A percentile compares a stretch with the other conserved stretches of the same genome.
Evolutionary conservation across 73 alveolate species (phyloP).

Genomic region (Blepharisma stoltei): DNA sequence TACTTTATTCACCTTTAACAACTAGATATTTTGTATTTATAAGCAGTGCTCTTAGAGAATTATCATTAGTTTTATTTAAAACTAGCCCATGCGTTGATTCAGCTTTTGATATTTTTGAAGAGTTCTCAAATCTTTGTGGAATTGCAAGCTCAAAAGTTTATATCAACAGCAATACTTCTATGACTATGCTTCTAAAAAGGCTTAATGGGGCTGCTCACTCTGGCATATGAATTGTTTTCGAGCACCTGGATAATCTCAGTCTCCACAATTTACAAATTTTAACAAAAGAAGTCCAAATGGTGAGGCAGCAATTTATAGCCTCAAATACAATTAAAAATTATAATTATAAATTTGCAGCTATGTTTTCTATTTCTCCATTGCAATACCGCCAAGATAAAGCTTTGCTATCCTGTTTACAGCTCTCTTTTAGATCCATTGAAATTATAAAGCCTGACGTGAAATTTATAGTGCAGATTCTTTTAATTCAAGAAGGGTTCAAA

Average conservation of each 20-base stretch:
- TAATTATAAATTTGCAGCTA: background rate
- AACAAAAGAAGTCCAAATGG: conserved; percentile 67
- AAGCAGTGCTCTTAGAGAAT: conserved; percentile 62
- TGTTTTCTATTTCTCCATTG: no score
- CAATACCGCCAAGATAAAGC: background rate
- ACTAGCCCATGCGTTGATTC: conserved; percentile 36
- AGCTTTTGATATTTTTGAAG: conserved; percentile 60
- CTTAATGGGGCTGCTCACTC: conserved; percentile 75
- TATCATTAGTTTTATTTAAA: conserved; percentile 54
- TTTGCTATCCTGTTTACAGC: background rate
- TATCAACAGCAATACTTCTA: conserved; percentile 32
- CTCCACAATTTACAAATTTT: conserved; percentile 38
- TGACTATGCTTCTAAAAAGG: conserved; percentile 42
- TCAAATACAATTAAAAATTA: conserved; percentile 46
- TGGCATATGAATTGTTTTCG: conserved; percentile 49
- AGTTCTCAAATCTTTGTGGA: conserved; percentile 47
- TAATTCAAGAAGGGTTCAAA: conserved; percentile 16
- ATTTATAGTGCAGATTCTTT: background rate
- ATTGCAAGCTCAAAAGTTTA: conserved; percentile 43
- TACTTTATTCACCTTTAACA: conserved; percentile 56
- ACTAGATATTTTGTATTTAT: conserved; percentile 57
- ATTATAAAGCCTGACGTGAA: background rate
- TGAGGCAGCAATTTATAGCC: conserved; percentile 57
- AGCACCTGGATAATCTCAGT: conserved; percentile 44
- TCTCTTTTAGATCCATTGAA: background rate